Base-by-base conservation (phyloP, 345 rosid species). In the Psidium friedrichsthalianum region DNA sequence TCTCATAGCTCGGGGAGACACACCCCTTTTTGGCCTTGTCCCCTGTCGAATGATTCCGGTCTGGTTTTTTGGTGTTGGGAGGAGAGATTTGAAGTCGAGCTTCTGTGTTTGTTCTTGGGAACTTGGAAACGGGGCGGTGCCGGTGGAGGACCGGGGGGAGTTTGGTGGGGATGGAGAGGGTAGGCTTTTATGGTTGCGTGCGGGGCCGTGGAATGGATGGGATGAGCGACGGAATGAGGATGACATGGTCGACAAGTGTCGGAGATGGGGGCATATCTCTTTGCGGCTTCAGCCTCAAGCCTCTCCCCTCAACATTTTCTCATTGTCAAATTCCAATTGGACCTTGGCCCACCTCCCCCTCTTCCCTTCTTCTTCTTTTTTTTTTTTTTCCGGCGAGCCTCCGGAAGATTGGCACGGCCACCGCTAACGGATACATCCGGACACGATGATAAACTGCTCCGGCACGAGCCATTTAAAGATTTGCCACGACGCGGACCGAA, bases 101-200 rank as follows among this genome's bases (percentile, higher is more conserved):
- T 16, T 53, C 6, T 11, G 52, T 51, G 52, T 51, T 51, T 51
- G 52, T 51, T 51, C 52, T 53, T 14, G 55, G 55, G 55, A 53
- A 53, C 55, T 16, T 16, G 12, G 47, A 11, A 69, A 36, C 12
- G 24, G 85, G 59, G 80, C 27, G 64, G 58, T 44, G 88, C 87
- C 36, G 76, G 69, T 84, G 86, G 52, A 51, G 20, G 55, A 22
- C 32, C 6, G 80, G 7, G 90, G 89, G 95, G 92, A 89, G 90
- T 94, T 92, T 91, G 85, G 89, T 82, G 87, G 93, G 82, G 87
- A 88, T 87, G 94, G 61, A 78, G 22, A 42, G 56, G n/a, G 32
- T 21, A 89, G 88, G 91, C 87, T 94, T 92, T 91, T 93, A 92
- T 94, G 90, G 57, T 91, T 84, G 94, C 92, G 91, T 92, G 93